phyloP scores from a whole-genome alignment of 352 stramenopile species.

The Pilasporangium apinafurcum region DNA sequence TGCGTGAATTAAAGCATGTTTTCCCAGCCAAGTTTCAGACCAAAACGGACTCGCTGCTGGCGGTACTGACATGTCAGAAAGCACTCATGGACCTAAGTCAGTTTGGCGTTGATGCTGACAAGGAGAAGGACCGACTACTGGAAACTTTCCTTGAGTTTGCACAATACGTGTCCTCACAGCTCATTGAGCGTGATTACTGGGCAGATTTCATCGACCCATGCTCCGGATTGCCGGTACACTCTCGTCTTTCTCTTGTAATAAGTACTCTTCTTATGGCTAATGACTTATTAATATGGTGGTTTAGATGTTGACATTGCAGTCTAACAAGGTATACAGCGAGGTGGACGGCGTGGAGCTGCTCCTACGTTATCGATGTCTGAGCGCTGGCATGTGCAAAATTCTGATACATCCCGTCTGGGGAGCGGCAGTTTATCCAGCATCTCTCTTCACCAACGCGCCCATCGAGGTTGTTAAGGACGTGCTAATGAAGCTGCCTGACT shows the following conservation, averaged over 20 bases:
- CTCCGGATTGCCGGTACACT: slow-evolving; percentile 87
- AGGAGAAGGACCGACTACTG: slow-evolving; percentile 95
- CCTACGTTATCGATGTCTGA: slow-evolving; percentile 76
- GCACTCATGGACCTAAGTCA: slow-evolving; percentile 93
- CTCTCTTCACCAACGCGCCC: slow-evolving; percentile 93
- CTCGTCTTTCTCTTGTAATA: too few relatives aligned
- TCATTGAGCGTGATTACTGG: slow-evolving; percentile 86
- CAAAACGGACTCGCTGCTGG: slow-evolving; percentile 52
- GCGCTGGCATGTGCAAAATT: slow-evolving; percentile 95
- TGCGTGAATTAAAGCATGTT: slow-evolving; percentile 78
- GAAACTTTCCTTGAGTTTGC: slow-evolving; percentile 94
- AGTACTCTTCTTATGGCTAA: neutral
- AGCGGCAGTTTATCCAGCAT: slow-evolving; percentile 93
- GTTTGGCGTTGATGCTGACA: slow-evolving; percentile 90
- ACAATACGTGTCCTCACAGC: slow-evolving; percentile 69
- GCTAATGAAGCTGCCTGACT: too few relatives aligned
- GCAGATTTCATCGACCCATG: slow-evolving; percentile 98
- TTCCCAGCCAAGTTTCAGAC: slow-evolving; percentile 54
- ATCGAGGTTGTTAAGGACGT: slow-evolving; percentile 67
- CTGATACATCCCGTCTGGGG: slow-evolving; percentile 94
- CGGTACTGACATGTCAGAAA: slow-evolving; percentile 92
- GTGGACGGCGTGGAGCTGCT: slow-evolving; percentile 92
- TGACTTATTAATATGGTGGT: neutral
- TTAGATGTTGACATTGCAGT: slow-evolving; percentile 88
- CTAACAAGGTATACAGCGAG: slow-evolving; percentile 95